phyloP scores from a whole-genome alignment of 345 rosid species.

The Ailanthus altissimus region DNA sequence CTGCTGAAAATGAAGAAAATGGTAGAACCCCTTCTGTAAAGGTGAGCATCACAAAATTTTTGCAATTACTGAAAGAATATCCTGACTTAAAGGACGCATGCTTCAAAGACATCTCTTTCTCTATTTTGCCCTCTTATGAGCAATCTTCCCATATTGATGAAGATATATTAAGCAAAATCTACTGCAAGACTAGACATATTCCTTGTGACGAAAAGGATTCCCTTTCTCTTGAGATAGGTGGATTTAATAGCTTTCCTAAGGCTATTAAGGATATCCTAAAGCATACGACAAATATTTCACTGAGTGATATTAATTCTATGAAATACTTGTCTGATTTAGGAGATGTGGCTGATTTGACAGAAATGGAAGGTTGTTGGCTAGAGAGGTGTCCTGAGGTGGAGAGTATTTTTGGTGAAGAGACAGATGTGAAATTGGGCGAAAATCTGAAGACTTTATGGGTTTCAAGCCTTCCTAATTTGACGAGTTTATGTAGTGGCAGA shows the following conservation, averaged over 20 bases:
- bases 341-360: constrained; percentile 15
- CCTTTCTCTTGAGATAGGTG: constrained; percentile 38
- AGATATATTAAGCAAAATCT: constrained; percentile 10
- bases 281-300: constrained; percentile 30
- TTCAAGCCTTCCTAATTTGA: constrained; percentile 37
- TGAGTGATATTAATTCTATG: constrained; percentile 30
- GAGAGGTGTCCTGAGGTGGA: constrained; percentile 36
- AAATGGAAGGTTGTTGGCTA: constrained; percentile 39
- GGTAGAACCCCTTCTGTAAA: background rate
- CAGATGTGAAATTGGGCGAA: constrained; percentile 25
- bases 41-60: constrained; percentile 7
- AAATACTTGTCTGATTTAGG: constrained; percentile 28
- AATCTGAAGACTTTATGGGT: constrained; percentile 42
- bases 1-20: no score
- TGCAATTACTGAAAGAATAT: constrained; percentile 20
- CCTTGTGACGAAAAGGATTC: background rate
- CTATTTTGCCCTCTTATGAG: constrained; percentile 8
- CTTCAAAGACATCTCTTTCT: constrained; percentile 7
- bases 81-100: background rate
- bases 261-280: constrained; percentile 20
- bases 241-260: constrained; percentile 24
- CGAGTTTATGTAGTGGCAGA: constrained; percentile 24
- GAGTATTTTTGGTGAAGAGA: constrained; percentile 27
- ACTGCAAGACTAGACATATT: constrained; percentile 10
- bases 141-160: background rate